A percentile compares a stretch with the other conserved stretches of the same genome.
Conservation (phyloP, 768 basidiomycete species). For the Lentinula lateritia region DNA sequence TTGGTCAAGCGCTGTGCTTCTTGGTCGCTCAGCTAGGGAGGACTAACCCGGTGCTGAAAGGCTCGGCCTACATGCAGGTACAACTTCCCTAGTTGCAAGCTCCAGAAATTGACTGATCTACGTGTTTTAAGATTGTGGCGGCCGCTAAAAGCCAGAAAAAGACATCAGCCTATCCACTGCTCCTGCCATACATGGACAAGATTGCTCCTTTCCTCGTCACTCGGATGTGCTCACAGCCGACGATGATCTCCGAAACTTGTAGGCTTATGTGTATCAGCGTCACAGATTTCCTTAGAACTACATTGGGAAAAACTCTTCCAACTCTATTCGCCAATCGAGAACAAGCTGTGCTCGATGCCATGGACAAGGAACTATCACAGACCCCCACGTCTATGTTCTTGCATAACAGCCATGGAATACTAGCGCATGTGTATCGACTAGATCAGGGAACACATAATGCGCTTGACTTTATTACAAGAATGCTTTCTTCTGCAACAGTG, state of each 20-base stretch:
- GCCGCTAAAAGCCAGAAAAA: slow-evolving; percentile 57
- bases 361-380: slow-evolving; percentile 48
- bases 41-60: slow-evolving; percentile 63
- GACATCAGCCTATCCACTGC: slow-evolving; percentile 52
- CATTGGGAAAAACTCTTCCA: slow-evolving; percentile 63
- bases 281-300: slow-evolving; percentile 57
- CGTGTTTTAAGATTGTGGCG: slow-evolving; percentile 42
- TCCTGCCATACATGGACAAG: slow-evolving; percentile 64
- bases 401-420: slow-evolving; percentile 51
- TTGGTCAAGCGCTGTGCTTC: slow-evolving; percentile 55
- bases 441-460: slow-evolving; percentile 51
- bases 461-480: slow-evolving; percentile 54
- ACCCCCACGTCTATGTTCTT: slow-evolving; percentile 47
- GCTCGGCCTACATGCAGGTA: slow-evolving; percentile 65
- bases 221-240: slow-evolving; percentile 53
- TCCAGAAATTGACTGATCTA: slow-evolving; percentile 10
- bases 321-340: slow-evolving; percentile 61
- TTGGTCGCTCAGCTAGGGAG: slow-evolving; percentile 65
- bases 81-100: slow-evolving; percentile 9
- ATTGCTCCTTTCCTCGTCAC: slow-evolving; percentile 63
- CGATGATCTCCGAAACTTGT: slow-evolving; percentile 58
- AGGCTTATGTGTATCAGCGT: slow-evolving; percentile 57
- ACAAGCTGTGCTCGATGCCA: slow-evolving; percentile 47
- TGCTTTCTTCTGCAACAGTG: slow-evolving; percentile 45
- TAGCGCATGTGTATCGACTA: slow-evolving; percentile 64